Evolutionary conservation across 2,329 filamentous ascomycete species (phyloP).

Genomic region (Ceratocystis lukuohia): DNA sequence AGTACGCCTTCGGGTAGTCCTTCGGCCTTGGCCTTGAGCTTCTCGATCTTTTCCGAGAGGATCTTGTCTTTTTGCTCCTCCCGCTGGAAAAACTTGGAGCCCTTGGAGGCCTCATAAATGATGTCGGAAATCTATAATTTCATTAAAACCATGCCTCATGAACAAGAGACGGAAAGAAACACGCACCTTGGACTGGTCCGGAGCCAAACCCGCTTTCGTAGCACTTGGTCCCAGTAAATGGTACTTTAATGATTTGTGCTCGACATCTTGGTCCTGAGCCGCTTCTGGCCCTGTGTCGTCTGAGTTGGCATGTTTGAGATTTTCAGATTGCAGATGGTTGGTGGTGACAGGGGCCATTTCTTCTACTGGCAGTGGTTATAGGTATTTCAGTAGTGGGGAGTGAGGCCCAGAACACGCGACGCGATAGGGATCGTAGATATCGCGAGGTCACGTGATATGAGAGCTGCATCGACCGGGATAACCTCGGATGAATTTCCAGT

Average conservation of each 20-base stretch:
- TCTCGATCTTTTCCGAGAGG: conserved; percentile 73
- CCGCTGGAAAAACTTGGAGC: conserved; percentile 89
- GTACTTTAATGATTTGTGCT: conserved; percentile 63
- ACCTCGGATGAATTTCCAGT: no score
- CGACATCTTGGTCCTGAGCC: not conserved
- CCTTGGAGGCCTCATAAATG: conserved; percentile 93
- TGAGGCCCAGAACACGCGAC: not conserved
- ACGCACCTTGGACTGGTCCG: conserved; percentile 72
- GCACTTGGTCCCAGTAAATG: conserved; percentile 78
- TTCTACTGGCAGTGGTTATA: not conserved
- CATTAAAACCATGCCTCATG: not conserved
- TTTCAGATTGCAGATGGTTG: not conserved
- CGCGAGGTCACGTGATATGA: not conserved
- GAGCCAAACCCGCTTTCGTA: conserved; percentile 84
- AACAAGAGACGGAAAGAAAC: no score
- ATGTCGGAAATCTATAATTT: conserved; percentile 65
- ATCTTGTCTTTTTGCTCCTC: conserved; percentile 72
- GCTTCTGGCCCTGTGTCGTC: not conserved
- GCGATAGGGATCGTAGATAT: not conserved
- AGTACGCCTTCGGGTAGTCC: conserved; percentile 66
- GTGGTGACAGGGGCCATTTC: no score
- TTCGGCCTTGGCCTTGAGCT: conserved; percentile 61
- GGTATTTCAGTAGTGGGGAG: not conserved
- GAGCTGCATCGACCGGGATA: rapidly evolving
- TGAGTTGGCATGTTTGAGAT: not conserved